Conservation (phyloP, 2,329 filamentous ascomycete species). For the Nothophoma quercina region DNA sequence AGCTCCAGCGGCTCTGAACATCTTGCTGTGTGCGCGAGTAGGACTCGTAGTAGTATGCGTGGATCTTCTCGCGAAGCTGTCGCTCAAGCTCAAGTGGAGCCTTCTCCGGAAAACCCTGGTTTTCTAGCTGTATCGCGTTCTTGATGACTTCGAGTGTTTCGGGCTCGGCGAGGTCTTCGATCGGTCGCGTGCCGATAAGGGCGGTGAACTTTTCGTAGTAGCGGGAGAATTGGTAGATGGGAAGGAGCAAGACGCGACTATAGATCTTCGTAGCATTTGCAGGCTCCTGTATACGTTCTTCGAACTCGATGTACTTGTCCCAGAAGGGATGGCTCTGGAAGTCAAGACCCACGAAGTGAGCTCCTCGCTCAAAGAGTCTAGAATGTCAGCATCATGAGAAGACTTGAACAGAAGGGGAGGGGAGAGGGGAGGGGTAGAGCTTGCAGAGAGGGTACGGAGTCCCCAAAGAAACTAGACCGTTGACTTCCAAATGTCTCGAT, state of each 20-base stretch:
- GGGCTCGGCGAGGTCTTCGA: slow-evolving; percentile 74
- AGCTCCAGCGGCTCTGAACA: slow-evolving; percentile 92
- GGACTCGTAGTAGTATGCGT: slow-evolving; percentile 79
- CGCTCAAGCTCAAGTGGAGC: slow-evolving; percentile 82
- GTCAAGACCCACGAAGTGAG: slow-evolving; percentile 84
- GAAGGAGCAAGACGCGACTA: slow-evolving; percentile 82
- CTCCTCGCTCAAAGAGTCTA: slow-evolving; percentile 92
- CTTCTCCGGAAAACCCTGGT: slow-evolving; percentile 60
- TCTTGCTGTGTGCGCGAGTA: slow-evolving; percentile 85
- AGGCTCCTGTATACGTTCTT: slow-evolving; percentile 72
- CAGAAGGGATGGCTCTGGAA: slow-evolving; percentile 96
- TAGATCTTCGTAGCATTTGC: slow-evolving; percentile 82
- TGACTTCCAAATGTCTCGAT: slow-evolving; percentile 21
- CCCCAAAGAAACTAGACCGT: slow-evolving; percentile 21
- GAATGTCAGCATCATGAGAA: slow-evolving; percentile 23
- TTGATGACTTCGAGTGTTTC: slow-evolving; percentile 74
- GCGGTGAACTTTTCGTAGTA: slow-evolving; percentile 92
- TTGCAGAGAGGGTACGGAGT: slow-evolving; percentile 27
- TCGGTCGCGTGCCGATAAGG: slow-evolving; percentile 73
- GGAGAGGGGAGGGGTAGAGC: slow-evolving; percentile 18
- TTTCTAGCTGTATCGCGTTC: slow-evolving; percentile 74
- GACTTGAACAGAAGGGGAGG: slow-evolving; percentile 8
- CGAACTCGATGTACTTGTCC: slow-evolving; percentile 98
- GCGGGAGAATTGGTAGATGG: slow-evolving; percentile 92
- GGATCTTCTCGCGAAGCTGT: slow-evolving; percentile 80